A percentile compares a stretch with the other conserved stretches of the same genome.
phyloP scores from a whole-genome alignment of 306 rosid species.

The Comarum palustre region DNA sequence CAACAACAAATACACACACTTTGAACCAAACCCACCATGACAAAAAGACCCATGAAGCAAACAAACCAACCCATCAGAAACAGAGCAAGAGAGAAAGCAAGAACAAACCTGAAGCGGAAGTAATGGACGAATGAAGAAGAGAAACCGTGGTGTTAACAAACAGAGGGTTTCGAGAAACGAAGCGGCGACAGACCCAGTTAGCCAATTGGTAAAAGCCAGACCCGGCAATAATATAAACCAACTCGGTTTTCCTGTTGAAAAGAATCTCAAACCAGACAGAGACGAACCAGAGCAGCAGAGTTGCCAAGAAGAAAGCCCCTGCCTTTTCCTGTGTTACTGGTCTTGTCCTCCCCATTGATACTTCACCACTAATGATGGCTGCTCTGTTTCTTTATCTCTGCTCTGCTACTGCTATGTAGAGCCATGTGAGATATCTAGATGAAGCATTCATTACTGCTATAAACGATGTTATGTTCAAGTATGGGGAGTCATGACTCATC shows the following conservation, averaged over 20 bases:
- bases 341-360: constrained; percentile 30
- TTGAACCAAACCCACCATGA: background rate
- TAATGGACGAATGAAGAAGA: constrained; percentile 69
- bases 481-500: background rate
- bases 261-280: constrained; percentile 54
- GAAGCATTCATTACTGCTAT: background rate
- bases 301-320: constrained; percentile 53
- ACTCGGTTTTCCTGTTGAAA: constrained; percentile 44
- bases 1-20: background rate
- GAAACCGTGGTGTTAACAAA: constrained; percentile 85
- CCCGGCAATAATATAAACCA: constrained; percentile 54
- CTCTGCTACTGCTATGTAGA: background rate
- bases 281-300: constrained; percentile 53
- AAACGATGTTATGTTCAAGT: background rate
- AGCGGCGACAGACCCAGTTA: constrained; percentile 46
- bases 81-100: background rate
- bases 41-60: background rate
- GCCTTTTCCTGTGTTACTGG: constrained; percentile 28
- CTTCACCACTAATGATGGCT: background rate
- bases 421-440: background rate
- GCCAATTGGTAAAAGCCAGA: constrained; percentile 59
- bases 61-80: background rate
- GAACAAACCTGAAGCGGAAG: constrained; percentile 70
- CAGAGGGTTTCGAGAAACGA: constrained; percentile 55
- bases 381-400: background rate